A percentile compares a stretch with the other conserved stretches of the same genome.
These are phyloP conservation scores for Lepidium africanum DNA, from an alignment of 345 rosid genomes.

Conservation along the genomic window DNA sequence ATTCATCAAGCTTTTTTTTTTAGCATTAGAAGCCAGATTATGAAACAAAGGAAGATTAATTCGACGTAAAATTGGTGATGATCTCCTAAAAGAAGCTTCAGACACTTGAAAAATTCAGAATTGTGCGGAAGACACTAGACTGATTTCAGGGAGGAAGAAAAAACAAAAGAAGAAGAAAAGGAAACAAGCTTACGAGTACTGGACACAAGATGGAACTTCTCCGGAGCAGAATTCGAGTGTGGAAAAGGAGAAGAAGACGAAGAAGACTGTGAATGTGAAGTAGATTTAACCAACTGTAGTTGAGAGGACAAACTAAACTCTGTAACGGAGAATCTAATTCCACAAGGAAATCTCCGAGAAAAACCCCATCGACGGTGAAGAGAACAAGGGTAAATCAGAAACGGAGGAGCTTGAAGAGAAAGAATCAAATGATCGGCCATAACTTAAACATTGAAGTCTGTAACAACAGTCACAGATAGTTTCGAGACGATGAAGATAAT, in stretches of 20 bases:
- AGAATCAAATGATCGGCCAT: slow-evolving; percentile 25
- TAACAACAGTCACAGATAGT: slow-evolving; percentile 4
- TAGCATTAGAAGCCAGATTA: neutral
- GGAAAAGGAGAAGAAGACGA: neutral
- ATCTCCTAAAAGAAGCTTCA: neutral
- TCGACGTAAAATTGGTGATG: neutral
- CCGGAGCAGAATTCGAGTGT: neutral
- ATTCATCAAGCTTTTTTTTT: neutral
- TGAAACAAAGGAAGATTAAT: neutral
- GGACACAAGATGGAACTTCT: slow-evolving; percentile 32
- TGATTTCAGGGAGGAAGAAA: neutral
- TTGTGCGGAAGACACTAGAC: neutral
- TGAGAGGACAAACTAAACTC: neutral
- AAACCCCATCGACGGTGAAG: slow-evolving; percentile 10
- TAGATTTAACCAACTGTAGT: slow-evolving; percentile 2
- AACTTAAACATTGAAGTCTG: slow-evolving; percentile 4
- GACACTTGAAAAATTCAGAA: neutral
- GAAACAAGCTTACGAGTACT: slow-evolving; percentile 30
- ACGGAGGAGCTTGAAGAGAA: slow-evolving; percentile 24
- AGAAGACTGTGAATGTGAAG: slow-evolving; percentile 13
- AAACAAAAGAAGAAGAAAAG: neutral
- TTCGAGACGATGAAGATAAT: slow-evolving; percentile 3
- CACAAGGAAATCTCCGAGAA: neutral
- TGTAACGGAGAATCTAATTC: slow-evolving; percentile 12
- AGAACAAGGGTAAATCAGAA: slow-evolving; percentile 1